Percentiles rank a stretch among this genome's conserved stretches.
These are phyloP conservation scores for Myxozyma sirexii DNA, from an alignment of 805 yeast genomes.

Conservation along the genomic window DNA sequence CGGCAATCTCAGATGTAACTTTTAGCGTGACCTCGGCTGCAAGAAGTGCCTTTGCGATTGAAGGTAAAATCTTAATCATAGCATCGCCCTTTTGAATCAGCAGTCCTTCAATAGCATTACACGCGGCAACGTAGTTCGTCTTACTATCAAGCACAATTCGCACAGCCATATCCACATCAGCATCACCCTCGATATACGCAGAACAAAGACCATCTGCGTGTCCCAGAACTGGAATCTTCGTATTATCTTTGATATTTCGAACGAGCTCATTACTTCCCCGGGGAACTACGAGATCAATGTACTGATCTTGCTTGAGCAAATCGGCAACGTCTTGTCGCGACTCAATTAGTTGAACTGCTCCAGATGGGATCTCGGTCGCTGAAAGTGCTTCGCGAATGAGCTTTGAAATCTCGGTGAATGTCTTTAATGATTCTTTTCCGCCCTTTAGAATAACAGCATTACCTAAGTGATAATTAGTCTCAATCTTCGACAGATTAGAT, in stretches of 20 bases:
- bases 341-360: conserved; percentile 82
- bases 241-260: conserved; percentile 76
- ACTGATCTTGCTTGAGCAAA: conserved; percentile 78
- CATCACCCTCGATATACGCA: conserved; percentile 74
- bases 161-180: conserved; percentile 76
- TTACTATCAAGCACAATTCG: conserved; percentile 81
- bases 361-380: conserved; percentile 72
- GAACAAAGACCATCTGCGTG: conserved; percentile 99
- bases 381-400: conserved; percentile 64
- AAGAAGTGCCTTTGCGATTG: conserved; percentile 48
- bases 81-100: conserved; percentile 58
- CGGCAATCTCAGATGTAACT: conserved; percentile 54
- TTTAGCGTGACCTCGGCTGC: conserved; percentile 75
- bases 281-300: conserved; percentile 94
- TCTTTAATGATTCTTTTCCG: conserved; percentile 87
- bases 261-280: conserved; percentile 96
- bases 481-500: neutral
- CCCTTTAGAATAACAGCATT: conserved; percentile 95
- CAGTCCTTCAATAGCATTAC: conserved; percentile 92
- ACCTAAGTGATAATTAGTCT: conserved; percentile 1
- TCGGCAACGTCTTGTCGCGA: conserved; percentile 90
- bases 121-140: conserved; percentile 98
- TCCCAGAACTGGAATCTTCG: conserved; percentile 96
- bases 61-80: conserved; percentile 38
- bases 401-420: conserved; percentile 79